Base-by-base conservation (phyloP, 805 yeast species). In the Phaffomyces opuntiae region DNA sequence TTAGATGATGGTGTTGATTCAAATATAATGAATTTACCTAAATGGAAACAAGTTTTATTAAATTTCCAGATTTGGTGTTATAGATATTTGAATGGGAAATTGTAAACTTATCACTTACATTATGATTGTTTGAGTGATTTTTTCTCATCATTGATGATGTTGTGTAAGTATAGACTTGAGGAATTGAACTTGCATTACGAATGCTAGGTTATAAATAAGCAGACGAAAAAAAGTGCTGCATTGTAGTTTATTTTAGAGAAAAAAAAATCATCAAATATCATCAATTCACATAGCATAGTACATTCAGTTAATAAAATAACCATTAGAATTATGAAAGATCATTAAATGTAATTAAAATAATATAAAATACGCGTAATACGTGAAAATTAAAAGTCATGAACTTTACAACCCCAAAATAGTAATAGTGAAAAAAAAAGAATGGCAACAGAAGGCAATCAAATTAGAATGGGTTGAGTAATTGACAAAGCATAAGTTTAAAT, bases 1-100 rank as follows among this genome's bases (percentile, higher is more conserved):
- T 43, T 53, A n/a, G 50, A 47, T 26, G 60, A 62, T 43, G 74
- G 68, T 40, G 61, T 63, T 13, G 68, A 63, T 26, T 55, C 60
- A 40, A 60, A 68, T 41, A 49, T 68, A 46, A 68, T 67, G 54
- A 63, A 61, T 41, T 58, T 63, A 44, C 38, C 37, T 40, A 27
- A 9, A 16, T 53, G 61, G 53, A 52, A 49, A 26, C 58, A 61
- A 48, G 51, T 53, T 51, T 57, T 66, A 56, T 58, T 57, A 41
- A 62, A 55, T 41, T 52, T 60, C 16, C 62, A 69, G 42, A 54
- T 54, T 14, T 38, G 42, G 29, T 59, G 69, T 47, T 68, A 61
- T 55, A 59, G 56, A 36, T 45, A 57, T 27, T 33, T 59, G 34
- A 46, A 41, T 13, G 46, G 45, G 2, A 41, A 43, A n/a, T 14